Base-by-base conservation (phyloP, 192 early-diverging fungal genomes). In the Entophlyctis luteolus region DNA sequence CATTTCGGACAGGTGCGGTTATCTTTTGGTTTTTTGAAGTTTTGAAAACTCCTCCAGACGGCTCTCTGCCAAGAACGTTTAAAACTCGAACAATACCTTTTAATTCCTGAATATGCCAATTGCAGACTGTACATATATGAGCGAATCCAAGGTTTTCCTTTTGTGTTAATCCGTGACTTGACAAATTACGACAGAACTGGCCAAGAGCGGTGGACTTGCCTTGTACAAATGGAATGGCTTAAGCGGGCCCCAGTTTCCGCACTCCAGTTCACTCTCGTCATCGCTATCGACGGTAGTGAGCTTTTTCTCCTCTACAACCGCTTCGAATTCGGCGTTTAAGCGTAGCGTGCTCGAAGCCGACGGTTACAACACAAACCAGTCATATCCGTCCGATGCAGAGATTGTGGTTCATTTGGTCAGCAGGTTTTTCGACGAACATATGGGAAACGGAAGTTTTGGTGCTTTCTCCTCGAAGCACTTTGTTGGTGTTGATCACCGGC, bases 401-500 rank as follows among this genome's bases (percentile, higher is more conserved):
- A 18, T 80, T 2, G 67, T 80, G 32, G 65, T 80, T 70, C 76
- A 79, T 50, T 38, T 80, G 42, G 79, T 80, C 36, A 74, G 75
- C 55, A 57, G 65, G 1, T 80, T 65, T 42, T 34, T 80, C 36
- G 78, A 80, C 48, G 75, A 77, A 49, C 46, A 53, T 31, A 80
- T 78, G 75, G 74, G 75, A 4, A 56, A 53, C 6, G 66, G 52
- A 14, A 58, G 54, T 20, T 60, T 27, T 10, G 56, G 59, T 49
- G 56, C 72, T 22, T 80, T 78, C 67, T 59, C 62, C 28, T 18
- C 36, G 18, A 72, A 78, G 49, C 73, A 77, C 57, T 67, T 72
- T 32, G 47, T 80, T 2, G 58, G 68, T 4, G 14, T 59, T n/a
- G 72, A 68, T 27, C 22, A 23, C 2, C 72, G 72, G 33, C 72